Percentiles rank a stretch among this genome's conserved stretches.
Evolutionary conservation across 2,329 filamentous ascomycete species (phyloP).

Genomic region (Lecanicillium sp.): DNA sequence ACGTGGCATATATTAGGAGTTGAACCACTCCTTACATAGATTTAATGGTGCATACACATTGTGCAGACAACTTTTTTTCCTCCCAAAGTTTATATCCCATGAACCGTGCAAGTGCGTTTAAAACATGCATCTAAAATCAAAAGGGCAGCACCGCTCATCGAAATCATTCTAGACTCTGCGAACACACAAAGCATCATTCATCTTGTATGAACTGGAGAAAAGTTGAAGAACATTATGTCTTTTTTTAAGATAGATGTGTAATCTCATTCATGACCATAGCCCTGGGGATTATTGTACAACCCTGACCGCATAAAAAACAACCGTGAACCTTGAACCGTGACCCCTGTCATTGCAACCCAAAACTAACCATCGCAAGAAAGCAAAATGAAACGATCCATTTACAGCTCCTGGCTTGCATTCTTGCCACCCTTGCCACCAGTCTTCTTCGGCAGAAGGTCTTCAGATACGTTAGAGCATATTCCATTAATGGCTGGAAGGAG

Average conservation of each 20-base stretch:
- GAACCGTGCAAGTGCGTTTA: no score
- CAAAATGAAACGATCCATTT: slow-evolving; percentile 44
- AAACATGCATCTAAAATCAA: no score
- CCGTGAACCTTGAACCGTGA: slow-evolving; percentile 68
- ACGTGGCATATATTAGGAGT: no score
- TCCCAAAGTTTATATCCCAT: no score
- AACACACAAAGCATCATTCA: no score
- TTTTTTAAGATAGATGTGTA: slow-evolving; percentile 35
- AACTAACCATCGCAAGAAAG: slow-evolving; percentile 52
- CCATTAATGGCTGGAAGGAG: not conserved
- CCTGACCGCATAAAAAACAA: slow-evolving; percentile 51
- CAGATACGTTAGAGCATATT: slow-evolving; percentile 28
- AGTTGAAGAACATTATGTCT: slow-evolving; percentile 11
- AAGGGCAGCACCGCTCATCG: no score
- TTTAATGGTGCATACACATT: no score
- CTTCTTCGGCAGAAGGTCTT: slow-evolving; percentile 99
- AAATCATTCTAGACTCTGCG: no score
- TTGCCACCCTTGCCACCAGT: slow-evolving; percentile 86
- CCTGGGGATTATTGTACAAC: slow-evolving; percentile 70
- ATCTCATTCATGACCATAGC: slow-evolving; percentile 59
- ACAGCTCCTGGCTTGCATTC: slow-evolving; percentile 90
- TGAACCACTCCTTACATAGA: no score
- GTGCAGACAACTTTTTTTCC: no score
- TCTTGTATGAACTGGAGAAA: not conserved
- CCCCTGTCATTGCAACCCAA: slow-evolving; percentile 77